phyloP scores from a whole-genome alignment of 2,329 filamentous ascomycete species.

The Stagonosporopsis rhizophila region DNA sequence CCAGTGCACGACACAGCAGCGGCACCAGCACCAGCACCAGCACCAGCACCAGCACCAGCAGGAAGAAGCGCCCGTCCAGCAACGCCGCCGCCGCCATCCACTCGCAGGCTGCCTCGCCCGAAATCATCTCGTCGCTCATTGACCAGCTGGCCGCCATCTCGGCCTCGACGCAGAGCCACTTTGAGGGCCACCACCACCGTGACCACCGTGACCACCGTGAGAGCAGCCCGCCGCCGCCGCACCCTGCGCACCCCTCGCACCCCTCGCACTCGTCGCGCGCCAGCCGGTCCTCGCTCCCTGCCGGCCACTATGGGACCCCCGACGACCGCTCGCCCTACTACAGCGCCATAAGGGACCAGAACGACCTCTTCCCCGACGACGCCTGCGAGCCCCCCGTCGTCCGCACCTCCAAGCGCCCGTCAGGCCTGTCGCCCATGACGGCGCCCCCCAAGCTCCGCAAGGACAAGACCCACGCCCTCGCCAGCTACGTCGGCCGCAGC shows the following conservation, averaged over 20 bases:
- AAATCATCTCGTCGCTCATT: constrained; percentile 72
- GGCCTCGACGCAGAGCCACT: constrained; percentile 71
- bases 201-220: no score
- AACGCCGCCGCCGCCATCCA: constrained; percentile 34
- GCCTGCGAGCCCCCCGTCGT: constrained; percentile 73
- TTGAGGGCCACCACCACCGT: no score
- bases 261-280: background rate
- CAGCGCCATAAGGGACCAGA: constrained; percentile 58
- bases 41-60: background rate
- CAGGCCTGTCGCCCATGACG: constrained; percentile 75
- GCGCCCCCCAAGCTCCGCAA: constrained; percentile 56
- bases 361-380: constrained; percentile 61
- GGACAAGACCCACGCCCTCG: constrained; percentile 57
- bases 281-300: constrained; percentile 19
- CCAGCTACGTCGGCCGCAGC: constrained; percentile 63
- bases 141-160: constrained; percentile 67
- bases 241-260: constrained; percentile 24
- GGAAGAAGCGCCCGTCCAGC: constrained; percentile 34
- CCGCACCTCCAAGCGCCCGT: constrained; percentile 81
- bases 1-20: background rate
- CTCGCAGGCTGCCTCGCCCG: constrained; percentile 61
- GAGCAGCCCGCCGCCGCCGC: constrained; percentile 34
- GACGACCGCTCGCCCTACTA: constrained; percentile 75
- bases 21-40: background rate
- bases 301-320: constrained; percentile 60